A percentile compares a stretch with the other conserved stretches of the same genome.
Evolutionary conservation across 306 rosid genomes (phyloP).

Genomic region (Dalbergia cultrata): DNA sequence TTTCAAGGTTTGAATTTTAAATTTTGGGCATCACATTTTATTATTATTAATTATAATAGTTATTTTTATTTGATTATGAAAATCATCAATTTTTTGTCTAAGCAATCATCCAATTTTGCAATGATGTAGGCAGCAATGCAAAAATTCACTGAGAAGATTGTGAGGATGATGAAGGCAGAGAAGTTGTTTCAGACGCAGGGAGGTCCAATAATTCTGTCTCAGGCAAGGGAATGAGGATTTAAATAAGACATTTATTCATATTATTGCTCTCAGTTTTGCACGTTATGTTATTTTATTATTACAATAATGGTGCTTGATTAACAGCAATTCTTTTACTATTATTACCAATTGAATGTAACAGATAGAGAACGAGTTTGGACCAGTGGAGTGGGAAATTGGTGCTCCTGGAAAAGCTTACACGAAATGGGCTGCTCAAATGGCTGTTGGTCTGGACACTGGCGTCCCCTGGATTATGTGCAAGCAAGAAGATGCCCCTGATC

Average conservation of each 20-base stretch:
- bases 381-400: slow-evolving; percentile 90
- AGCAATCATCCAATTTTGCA: slow-evolving; percentile 3
- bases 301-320: slow-evolving; percentile 13
- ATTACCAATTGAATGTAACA: slow-evolving; percentile 46
- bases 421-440: slow-evolving; percentile 95
- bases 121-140: slow-evolving; percentile 85
- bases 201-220: slow-evolving; percentile 93
- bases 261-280: background rate
- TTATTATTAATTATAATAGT: background rate
- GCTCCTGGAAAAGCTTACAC: slow-evolving; percentile 90
- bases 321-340: background rate
- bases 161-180: slow-evolving; percentile 85
- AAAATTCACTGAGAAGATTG: slow-evolving; percentile 81
- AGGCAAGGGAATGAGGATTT: slow-evolving; percentile 55
- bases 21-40: background rate
- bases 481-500: slow-evolving; percentile 98
- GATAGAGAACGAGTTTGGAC: slow-evolving; percentile 97
- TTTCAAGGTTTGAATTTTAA: slow-evolving; percentile 70
- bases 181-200: slow-evolving; percentile 84
- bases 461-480: slow-evolving; percentile 99
- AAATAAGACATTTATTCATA: background rate
- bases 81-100: slow-evolving; percentile 6
- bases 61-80: background rate
- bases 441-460: slow-evolving; percentile 82
- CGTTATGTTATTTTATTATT: background rate